Evolutionary conservation across 345 rosid genomes (phyloP), one percentile per base, ranked within the genome.

Genomic region (Hypericum androsaemum): DNA sequence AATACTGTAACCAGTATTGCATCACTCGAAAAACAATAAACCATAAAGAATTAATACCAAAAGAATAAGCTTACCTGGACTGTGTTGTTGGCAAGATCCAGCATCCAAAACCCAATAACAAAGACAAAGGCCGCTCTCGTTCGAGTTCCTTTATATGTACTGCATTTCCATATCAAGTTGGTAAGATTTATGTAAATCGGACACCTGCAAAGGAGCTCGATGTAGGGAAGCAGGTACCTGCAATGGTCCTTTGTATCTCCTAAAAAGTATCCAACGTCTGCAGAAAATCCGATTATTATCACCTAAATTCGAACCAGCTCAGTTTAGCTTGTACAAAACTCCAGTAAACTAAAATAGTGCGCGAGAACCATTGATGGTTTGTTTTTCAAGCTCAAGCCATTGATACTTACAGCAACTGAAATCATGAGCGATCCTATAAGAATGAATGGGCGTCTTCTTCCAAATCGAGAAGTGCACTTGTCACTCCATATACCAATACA

Each of bases 401-500:
- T 17, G 50, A 50, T 65, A 70, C 95, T 92, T 72, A 92, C 95
- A 64, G 97, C 77, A 53, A 75, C 40, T 35, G 84, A 75, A 72
- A 92, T 92, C 90, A 92, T 74, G 47, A 92, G 69, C 52, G 94
- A 76, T 64, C 95, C 97, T 43, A 77, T 87, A 58, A 92, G 88
- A 72, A 92, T 92, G 72, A 83, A 92, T 8, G 98, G 95, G 32
- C 97, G 71, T 60, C 95, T 77, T 71, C 95, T 80, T 64, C 97
- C 98, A 52, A 73, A 88, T 64, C 81, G 85, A 41, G 97, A 88
- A 61, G 80, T 68, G 71, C 95, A 92, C 65, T 88, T 92, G 66
- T 88, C 96, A 70, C 98, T 92, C 96, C 96, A 88, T 43, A 84
- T 85, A 47, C 98, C 98, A 60, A 92, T 94, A 73, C 84, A 88